Evolutionary conservation across 176 grass and related monocot species (phyloP), one percentile per base, ranked within the genome.

Genomic region (Ensete ventricosum): DNA sequence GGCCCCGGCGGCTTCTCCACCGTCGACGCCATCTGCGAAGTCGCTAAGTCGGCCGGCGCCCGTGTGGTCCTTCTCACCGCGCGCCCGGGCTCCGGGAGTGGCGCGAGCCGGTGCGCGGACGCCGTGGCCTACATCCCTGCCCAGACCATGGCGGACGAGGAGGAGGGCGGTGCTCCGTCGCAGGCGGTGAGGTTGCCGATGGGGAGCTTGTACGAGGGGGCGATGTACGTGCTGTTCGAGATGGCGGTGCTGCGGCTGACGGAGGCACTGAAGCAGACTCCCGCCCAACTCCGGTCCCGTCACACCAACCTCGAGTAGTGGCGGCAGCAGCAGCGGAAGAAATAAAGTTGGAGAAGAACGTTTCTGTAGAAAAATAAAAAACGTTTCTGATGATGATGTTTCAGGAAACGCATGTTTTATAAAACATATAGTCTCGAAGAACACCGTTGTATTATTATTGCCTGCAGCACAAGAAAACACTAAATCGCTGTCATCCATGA

Each of bases 171-270:
- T 43, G 34, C 4, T 43, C 34, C 4, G 17, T 4, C 26, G 1
- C 2, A 21, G 25, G 73, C 71, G 70, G 82, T 82, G 80, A 97
- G 81, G 78, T 85, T 97, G 65, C 90, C 94, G 64, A 98, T 98
- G 94, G 94, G 94, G 64, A 93, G 90, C 78, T 62, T 96, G 79
- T 96, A 96, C 73, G 89, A 92, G 76, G 89, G 94, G 11, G 94
- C 84, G 13, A 71, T 97, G 94, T 97, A 90, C 75, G 94, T 97
- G 83, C 90, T 97, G 63, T 98, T 89, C 79, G 94, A 98, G 82
- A 98, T 93, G 90, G 88, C 81, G 77, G 88, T 93, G 78, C 62
- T 93, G 65, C 78, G 85, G 62, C 79, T 91, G 74, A 75, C 82
- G 1, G 77, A 78, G 29, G 80, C 82, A 3, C 54, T 98, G 72